These are phyloP conservation scores for Clathrospora elynae DNA, from an alignment of 2,329 filamentous ascomycete species.

Conservation along the genomic window DNA sequence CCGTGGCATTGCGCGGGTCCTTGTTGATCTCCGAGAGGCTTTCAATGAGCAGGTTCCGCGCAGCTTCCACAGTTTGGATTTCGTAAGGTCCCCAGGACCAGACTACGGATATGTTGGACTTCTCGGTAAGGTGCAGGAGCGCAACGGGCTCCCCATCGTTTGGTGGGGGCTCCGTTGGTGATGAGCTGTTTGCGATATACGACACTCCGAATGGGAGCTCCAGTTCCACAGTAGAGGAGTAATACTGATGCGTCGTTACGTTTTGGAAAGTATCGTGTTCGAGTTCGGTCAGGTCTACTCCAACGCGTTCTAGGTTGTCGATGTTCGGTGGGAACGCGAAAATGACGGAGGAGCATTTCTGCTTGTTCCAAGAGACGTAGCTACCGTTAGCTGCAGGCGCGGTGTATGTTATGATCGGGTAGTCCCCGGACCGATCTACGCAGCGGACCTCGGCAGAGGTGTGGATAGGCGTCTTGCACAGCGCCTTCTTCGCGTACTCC, in stretches of 20 bases:
- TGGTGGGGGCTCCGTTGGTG: conserved; percentile 36
- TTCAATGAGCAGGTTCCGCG: conserved; percentile 33
- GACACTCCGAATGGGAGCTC: conserved; percentile 45
- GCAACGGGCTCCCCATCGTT: conserved; percentile 44
- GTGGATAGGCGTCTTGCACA: conserved; percentile 42
- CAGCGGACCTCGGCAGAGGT: conserved; percentile 42
- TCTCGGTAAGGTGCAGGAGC: conserved; percentile 37
- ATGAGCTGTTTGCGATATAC: conserved; percentile 37
- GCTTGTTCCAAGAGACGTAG: conserved; percentile 41
- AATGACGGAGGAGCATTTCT: conserved; percentile 44
- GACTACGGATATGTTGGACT: conserved; percentile 40
- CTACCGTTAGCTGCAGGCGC: conserved; percentile 29
- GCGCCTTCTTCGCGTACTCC: conserved; percentile 37
- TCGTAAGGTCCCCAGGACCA: conserved; percentile 49
- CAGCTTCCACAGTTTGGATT: conserved; percentile 36
- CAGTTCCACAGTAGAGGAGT: conserved; percentile 42
- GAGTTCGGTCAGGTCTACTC: conserved; percentile 41
- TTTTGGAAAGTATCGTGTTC: conserved; percentile 42
- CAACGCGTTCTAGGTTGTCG: conserved; percentile 40
- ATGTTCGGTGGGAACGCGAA: conserved; percentile 46
- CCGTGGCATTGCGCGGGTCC: conserved; percentile 42
- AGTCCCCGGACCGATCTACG: conserved; percentile 43
- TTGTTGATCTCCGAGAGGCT: conserved; percentile 45
- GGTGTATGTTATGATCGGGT: conserved; percentile 44
- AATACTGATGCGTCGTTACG: conserved; percentile 46